These are phyloP conservation scores for Thermothelomyces thermophilus DNA, from an alignment of 2,329 filamentous ascomycete species.

Conservation along the genomic window DNA sequence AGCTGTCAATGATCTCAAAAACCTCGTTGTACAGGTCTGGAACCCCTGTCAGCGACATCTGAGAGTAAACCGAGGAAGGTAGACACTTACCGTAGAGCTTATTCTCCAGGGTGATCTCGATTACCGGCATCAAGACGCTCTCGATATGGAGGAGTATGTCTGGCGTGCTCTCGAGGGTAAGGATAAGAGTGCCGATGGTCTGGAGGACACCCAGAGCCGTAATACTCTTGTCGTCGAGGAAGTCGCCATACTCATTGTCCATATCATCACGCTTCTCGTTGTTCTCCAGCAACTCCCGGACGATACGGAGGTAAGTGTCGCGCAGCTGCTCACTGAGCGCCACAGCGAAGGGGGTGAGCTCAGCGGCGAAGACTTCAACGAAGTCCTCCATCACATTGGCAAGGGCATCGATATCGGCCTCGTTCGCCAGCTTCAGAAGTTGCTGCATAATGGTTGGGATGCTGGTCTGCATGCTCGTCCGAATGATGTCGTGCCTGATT, in stretches of 20 bases:
- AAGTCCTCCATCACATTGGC: conserved; percentile 99
- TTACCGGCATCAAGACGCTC: conserved; percentile 93
- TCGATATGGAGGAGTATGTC: conserved; percentile 93
- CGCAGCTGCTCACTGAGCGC: conserved; percentile 91
- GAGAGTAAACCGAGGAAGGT: background rate
- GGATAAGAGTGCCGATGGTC: conserved; percentile 93
- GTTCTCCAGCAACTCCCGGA: conserved; percentile 84
- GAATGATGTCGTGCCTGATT: conserved; percentile 91
- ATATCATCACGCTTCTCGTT: conserved; percentile 70
- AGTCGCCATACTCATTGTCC: conserved; percentile 79
- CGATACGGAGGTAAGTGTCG: conserved; percentile 91
- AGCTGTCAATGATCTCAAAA: conserved; percentile 98
- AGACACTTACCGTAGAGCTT: conserved; percentile 74
- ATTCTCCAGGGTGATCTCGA: conserved; percentile 92
- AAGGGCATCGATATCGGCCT: conserved; percentile 93
- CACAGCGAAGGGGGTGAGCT: conserved; percentile 93
- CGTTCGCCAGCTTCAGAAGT: conserved; percentile 90
- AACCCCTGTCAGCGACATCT: conserved; percentile 5
- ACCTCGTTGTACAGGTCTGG: conserved; percentile 92
- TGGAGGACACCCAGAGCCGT: conserved; percentile 93
- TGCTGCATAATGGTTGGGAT: conserved; percentile 99
- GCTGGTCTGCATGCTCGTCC: conserved; percentile 91
- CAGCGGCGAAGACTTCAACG: conserved; percentile 95
- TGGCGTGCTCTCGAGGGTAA: conserved; percentile 93
- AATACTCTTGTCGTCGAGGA: conserved; percentile 96